Evolutionary conservation across 2,329 filamentous ascomycete species (phyloP), one percentile per base, ranked within the genome.

Genomic region (Fonsecaea erecta): DNA sequence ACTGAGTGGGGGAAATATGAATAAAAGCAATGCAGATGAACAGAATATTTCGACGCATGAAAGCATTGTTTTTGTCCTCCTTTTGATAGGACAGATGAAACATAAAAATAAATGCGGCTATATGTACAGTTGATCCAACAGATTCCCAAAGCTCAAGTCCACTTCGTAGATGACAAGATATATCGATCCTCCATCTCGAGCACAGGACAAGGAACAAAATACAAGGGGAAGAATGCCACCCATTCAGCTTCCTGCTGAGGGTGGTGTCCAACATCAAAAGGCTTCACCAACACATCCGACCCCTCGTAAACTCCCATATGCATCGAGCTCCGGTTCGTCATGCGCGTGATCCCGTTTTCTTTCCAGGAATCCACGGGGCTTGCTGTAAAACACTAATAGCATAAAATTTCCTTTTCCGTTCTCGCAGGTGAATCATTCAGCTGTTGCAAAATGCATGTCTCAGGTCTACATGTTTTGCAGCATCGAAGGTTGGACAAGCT

Each of bases 401-500:
- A 67, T 59, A 34, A 59, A 46, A 62, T 52, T 28, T 28, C 55
- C 35, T 62, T 60, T 53, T 60, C 56, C 34, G 14, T 40, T 28
- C 30, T 52, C 51, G 56, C 52, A 40, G 56, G 60, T 66, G 46
- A 61, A 62, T 68, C 61, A 62, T 59, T 63, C 59, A 65, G 64
- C 59, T 65, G 52, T 60, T 52, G 62, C 62, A 61, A 63, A 55
- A 62, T 63, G 53, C 46, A 60, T 52, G 57, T 60, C 57, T 28
- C 24, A 60, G 32, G 24, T 64, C 57, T 67, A 69, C 62, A 69
- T 53, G 62, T 70, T 65, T 63, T 70, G 68, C 65, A 72, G 66
- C 69, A 72, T 69, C 54, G 69, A 69, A 53, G 70, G 68, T 68
- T 72, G 70, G 48, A 72, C 64, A 43, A 72, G 65, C 59, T 71